Conservation (phyloP, 306 rosid genomes). For the Vigna trinervia region DNA sequence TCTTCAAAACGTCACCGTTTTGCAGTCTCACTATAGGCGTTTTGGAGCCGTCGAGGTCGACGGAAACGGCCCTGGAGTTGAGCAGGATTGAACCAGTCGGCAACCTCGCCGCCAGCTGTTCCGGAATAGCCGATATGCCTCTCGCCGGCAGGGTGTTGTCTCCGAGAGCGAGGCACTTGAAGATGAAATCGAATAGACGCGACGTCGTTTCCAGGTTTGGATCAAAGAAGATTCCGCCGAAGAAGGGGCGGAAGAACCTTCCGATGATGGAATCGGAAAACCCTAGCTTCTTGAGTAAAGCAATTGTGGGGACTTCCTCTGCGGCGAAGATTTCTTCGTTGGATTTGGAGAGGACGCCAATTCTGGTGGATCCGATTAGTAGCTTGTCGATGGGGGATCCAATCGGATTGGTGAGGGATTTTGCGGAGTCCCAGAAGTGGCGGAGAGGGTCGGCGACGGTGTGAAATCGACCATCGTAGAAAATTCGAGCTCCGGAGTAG, state of each 20-base stretch:
- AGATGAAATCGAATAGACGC: slow-evolving; percentile 77
- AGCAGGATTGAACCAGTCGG: slow-evolving; percentile 60
- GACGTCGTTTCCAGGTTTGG: slow-evolving; percentile 69
- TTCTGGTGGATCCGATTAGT: slow-evolving; percentile 61
- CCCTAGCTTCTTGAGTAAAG: slow-evolving; percentile 56
- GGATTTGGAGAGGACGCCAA: slow-evolving; percentile 59
- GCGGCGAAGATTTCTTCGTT: slow-evolving; percentile 59
- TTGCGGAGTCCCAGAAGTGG: slow-evolving; percentile 64
- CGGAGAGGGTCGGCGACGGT: slow-evolving; percentile 84
- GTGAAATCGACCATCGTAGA: slow-evolving; percentile 71
- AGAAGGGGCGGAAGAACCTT: slow-evolving; percentile 80
- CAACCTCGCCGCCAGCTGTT: slow-evolving; percentile 66
- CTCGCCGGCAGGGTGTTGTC: slow-evolving; percentile 84
- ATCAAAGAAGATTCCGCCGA: slow-evolving; percentile 89
- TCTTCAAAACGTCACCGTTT: slow-evolving; percentile 63
- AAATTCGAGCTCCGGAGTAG: slow-evolving; percentile 77
- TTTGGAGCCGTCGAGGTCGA: slow-evolving; percentile 44
- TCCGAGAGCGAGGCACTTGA: slow-evolving; percentile 91
- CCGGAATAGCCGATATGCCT: slow-evolving; percentile 79
- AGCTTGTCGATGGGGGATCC: slow-evolving; percentile 75
- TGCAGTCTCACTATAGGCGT: slow-evolving; percentile 60
- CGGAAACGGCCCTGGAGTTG: slow-evolving; percentile 61
- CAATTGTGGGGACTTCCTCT: slow-evolving; percentile 63
- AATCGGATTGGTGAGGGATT: slow-evolving; percentile 71
- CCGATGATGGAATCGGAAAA: slow-evolving; percentile 74